Evolutionary conservation across 75 land plant genomes (phyloP), one percentile per base, ranked within the genome.

Genomic region (Pseudotsuga menziesii): DNA sequence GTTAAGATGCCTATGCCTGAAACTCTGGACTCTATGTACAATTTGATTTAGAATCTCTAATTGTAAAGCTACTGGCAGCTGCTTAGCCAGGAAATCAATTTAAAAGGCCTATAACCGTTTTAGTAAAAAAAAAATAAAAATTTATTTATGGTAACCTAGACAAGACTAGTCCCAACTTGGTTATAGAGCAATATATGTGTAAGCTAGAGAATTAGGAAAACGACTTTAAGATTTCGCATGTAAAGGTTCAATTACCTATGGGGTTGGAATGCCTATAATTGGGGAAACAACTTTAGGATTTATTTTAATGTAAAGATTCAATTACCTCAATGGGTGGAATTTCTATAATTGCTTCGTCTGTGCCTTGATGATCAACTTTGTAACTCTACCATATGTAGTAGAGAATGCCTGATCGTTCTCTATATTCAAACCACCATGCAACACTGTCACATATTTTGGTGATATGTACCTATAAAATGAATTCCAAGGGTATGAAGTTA

Each of bases 251-350:
- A 19, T 5, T 19, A 5, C 20, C 22, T 59, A 19, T 59, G n/a
- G 4, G 4, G 61, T 5, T 59, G 20, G 4, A 59, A 59, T 6
- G 17, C 5, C 8, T 19, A 2, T 19, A 9, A 22, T 22, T 59
- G 8, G 58, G 58, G 58, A 57, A 57, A 57, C 15, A 15, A 19
- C 15, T 22, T n/a, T n/a, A 25, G 32, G 15, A 8, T 9, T n/a
- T n/a, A n/a, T 13, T 35, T 7, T 17, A 8, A 29, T 4, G 13
- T 58, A 4, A 11, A 2, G 8, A 12, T 11, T 44, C 52, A 4
- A 26, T 32, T 84, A 89, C 90, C 83, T 81, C 79, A 16, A 83
- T 63, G 36, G 78, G 73, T 48, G 83, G 83, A 67, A 90, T 83
- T 48, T 85, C 90, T 56, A 90, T 71, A 12, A 76, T 73, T 77